Evolutionary conservation across 2,329 filamentous ascomycete genomes (phyloP).

Genomic region (Cercospora zeae-maydis): DNA sequence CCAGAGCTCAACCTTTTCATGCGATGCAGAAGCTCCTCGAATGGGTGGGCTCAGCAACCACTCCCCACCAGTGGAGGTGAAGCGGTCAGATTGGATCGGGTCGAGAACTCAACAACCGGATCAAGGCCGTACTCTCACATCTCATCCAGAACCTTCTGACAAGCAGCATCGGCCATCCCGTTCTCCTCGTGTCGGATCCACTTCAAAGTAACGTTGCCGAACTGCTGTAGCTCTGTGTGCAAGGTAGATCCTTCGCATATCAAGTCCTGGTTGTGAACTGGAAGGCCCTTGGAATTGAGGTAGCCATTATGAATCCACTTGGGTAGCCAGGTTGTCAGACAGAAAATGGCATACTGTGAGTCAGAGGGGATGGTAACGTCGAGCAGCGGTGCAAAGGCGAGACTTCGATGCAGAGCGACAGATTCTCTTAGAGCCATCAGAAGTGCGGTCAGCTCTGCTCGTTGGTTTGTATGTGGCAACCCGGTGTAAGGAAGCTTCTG

Average conservation of each 20-base stretch:
- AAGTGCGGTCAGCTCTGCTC: constrained; percentile 19
- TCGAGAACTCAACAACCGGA: no score
- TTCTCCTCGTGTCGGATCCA: not conserved
- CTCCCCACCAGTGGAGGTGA: no score
- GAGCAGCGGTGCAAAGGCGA: not conserved
- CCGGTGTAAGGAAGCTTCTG: not conserved
- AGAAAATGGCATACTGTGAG: not conserved
- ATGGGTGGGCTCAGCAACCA: no score
- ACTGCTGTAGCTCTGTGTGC: not conserved
- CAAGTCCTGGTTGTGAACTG: not conserved
- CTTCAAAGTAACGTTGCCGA: not conserved
- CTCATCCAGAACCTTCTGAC: not conserved
- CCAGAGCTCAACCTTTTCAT: no score
- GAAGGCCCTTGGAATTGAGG: not conserved
- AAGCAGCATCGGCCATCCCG: not conserved
- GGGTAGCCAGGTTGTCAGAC: not conserved
- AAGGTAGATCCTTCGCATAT: not conserved
- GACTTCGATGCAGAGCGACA: not conserved
- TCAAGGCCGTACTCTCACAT: not conserved
- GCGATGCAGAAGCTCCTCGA: no score
- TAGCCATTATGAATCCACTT: not conserved
- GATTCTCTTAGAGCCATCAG: constrained; percentile 1
- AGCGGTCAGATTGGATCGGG: no score
- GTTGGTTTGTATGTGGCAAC: constrained; percentile 12
- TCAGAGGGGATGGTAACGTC: not conserved